Percentiles rank a stretch among this genome's conserved stretches.
Conservation (phyloP, 2,329 filamentous ascomycete genomes). For the Penicillium glabrum region DNA sequence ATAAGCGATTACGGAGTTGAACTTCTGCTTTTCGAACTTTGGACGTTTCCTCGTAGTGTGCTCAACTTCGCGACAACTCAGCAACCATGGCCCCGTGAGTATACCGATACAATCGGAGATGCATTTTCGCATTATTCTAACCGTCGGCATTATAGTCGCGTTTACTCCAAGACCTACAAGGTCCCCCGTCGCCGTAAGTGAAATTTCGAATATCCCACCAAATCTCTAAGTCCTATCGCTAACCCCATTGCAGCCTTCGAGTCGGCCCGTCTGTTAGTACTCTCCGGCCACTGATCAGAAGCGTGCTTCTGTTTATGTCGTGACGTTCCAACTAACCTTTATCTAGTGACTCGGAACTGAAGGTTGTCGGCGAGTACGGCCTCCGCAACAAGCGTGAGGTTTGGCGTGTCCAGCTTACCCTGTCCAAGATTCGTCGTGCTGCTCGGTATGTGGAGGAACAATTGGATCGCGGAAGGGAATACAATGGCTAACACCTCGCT, state of each 20-base stretch:
- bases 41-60: slow-evolving; percentile 21
- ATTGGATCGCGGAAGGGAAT: background rate
- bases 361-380: slow-evolving; percentile 99
- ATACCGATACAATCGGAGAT: slow-evolving; percentile 22
- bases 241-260: slow-evolving; percentile 70
- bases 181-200: slow-evolving; percentile 80
- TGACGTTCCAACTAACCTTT: slow-evolving; percentile 64
- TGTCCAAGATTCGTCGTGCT: slow-evolving; percentile 99
- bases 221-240: slow-evolving; percentile 29
- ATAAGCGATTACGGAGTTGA: slow-evolving; percentile 7
- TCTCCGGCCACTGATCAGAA: slow-evolving; percentile 92
- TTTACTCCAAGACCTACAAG: slow-evolving; percentile 99
- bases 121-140: slow-evolving; percentile 40
- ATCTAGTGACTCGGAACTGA: slow-evolving; percentile 94
- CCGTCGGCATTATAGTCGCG: slow-evolving; percentile 48
- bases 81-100: slow-evolving; percentile 48
- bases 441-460: slow-evolving; percentile 70
- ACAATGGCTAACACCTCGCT: slow-evolving; percentile 6
- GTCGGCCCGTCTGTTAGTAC: slow-evolving; percentile 99
- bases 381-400: slow-evolving; percentile 99
- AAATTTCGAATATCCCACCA: slow-evolving; percentile 13
- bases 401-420: slow-evolving; percentile 98
- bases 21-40: slow-evolving; percentile 8
- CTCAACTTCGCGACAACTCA: slow-evolving; percentile 39
- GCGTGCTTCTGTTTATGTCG: slow-evolving; percentile 98